Base-by-base conservation (phyloP, 345 rosid genomes). In the Clarkia xantiana region DNA sequence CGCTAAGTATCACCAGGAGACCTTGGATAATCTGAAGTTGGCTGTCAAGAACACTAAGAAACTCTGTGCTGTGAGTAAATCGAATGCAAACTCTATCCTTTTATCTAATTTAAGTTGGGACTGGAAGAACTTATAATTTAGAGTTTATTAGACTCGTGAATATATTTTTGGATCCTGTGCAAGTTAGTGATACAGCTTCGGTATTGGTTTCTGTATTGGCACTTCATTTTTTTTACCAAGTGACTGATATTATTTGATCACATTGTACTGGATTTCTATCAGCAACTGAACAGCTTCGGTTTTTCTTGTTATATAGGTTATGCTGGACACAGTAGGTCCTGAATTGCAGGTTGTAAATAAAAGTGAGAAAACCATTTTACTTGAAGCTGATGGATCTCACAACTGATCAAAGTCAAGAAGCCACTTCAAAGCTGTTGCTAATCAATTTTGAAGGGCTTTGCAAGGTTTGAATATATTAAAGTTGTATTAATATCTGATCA, bases 311-410 rank as follows among this genome's bases (percentile, higher is more conserved):
- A 57, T 49, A 9, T 56, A 91, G 96, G 98, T 86, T 67, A 86
- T 86, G 98, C 68, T 91, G 70, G 98, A 91, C 52, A 86, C 94
- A 0, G 94, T 86, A n/a, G 98, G 98, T 39, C 67, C 98, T 9
- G 98, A 91, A 67, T 54, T 91, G 67, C 94, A 86, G 82, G 96
- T 91, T 36, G 65, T 79, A 55, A 91, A 91, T 59, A 86, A 75
- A 57, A 64, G 61, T 47, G 96, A 76, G 77, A 75, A 69, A 51
- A 34, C 85, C 49, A 91, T 91, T 59, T 67, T 86, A 12, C 87
- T 91, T 44, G 49, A 58, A 75, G 86, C 80, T 10, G 86, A 86
- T 69, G 98, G 65, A 17, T 60, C 63, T 91, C 71, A 91, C 96
- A 5, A 93, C 96, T 0, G 75, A 76, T 65, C 72, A 69, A 66